phyloP scores from a whole-genome alignment of 306 rosid genomes.

The Alnus rubra region DNA sequence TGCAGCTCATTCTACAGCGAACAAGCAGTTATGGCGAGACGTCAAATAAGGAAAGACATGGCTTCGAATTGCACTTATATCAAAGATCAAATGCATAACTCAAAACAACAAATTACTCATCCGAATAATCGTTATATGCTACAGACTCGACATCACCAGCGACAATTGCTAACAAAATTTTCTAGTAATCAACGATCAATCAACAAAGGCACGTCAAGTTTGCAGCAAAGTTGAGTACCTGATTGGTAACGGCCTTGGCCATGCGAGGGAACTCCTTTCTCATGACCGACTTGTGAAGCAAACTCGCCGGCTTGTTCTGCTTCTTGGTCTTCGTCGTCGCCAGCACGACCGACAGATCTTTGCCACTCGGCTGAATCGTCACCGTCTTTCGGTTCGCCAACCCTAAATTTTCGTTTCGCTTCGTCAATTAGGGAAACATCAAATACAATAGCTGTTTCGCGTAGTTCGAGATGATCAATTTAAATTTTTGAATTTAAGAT shows the following conservation, averaged over 20 bases:
- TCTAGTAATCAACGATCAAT: background rate
- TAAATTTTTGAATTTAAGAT: too few relatives aligned
- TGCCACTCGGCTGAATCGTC: constrained; percentile 66
- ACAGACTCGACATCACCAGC: too few relatives aligned
- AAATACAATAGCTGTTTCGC: background rate
- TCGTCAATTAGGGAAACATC: too few relatives aligned
- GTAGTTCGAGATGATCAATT: background rate
- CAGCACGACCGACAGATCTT: constrained; percentile 68
- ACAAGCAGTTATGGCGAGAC: background rate
- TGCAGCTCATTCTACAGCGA: background rate
- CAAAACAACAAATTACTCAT: background rate
- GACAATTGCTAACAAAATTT: too few relatives aligned
- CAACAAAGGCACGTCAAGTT: background rate
- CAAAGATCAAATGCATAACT: background rate
- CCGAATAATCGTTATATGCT: too few relatives aligned
- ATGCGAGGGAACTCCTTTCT: constrained; percentile 83
- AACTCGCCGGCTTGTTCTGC: constrained; percentile 78
- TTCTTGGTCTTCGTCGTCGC: constrained; percentile 90
- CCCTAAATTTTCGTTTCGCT: constrained; percentile 37
- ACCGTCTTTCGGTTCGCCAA: constrained; percentile 96
- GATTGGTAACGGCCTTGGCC: constrained; percentile 76
- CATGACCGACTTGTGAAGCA: constrained; percentile 81
- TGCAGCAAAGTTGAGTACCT: constrained; percentile 42
- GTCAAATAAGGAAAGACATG: background rate
- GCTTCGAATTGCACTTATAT: background rate